These are phyloP conservation scores for Lodderomyces theae DNA, from an alignment of 1,139 yeast genomes.

Conservation along the genomic window DNA sequence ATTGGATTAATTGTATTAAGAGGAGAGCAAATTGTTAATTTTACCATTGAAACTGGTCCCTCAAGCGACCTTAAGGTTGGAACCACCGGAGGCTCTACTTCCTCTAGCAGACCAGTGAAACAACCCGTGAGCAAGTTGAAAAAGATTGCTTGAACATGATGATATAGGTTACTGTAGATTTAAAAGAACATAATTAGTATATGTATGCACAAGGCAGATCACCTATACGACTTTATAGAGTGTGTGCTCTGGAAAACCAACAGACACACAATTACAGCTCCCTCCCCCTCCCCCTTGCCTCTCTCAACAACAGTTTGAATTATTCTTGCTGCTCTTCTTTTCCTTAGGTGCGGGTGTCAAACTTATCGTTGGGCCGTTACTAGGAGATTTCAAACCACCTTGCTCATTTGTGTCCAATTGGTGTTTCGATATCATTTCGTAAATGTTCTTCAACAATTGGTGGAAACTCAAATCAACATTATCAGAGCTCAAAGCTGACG, in stretches of 20 bases:
- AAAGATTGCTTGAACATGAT: slow-evolving; percentile 11
- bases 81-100: slow-evolving; percentile 39
- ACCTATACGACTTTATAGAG: too few species aligned
- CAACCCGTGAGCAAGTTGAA: slow-evolving; percentile 23
- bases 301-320: slow-evolving; percentile 65
- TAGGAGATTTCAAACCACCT: slow-evolving; percentile 38
- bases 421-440: slow-evolving; percentile 86
- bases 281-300: too few species aligned
- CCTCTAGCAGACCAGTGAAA: slow-evolving; percentile 38
- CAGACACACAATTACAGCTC: too few species aligned
- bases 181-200: background rate
- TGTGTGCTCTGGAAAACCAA: slow-evolving; percentile 1
- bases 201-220: background rate
- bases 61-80: slow-evolving; percentile 46
- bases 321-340: slow-evolving; percentile 56
- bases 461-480: slow-evolving; percentile 95
- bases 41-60: slow-evolving; percentile 81
- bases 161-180: background rate
- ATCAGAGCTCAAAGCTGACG: slow-evolving; percentile 93
- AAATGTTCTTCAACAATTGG: slow-evolving; percentile 85
- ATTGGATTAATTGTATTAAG: slow-evolving; percentile 81
- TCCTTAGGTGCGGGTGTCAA: slow-evolving; percentile 94
- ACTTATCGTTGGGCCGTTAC: slow-evolving; percentile 84
- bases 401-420: slow-evolving; percentile 66
- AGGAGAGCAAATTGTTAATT: slow-evolving; percentile 86